Evolutionary conservation across 371 early-diverging fungal species (phyloP).

Genomic region (Enterocytospora artemiae): DNA sequence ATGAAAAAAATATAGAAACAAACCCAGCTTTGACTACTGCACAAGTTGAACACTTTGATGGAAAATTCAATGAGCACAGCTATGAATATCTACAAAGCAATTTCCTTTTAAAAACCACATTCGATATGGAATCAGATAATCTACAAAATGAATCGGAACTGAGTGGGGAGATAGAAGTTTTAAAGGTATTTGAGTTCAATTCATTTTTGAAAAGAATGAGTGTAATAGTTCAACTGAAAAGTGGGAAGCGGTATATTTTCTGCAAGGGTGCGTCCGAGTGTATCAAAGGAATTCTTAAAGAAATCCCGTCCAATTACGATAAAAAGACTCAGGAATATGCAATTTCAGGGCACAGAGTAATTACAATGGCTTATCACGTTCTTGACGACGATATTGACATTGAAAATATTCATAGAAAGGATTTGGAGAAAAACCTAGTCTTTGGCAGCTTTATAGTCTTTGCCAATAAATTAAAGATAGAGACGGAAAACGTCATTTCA

Average conservation of each 20-base stretch:
- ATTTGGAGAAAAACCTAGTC: constrained; percentile 60
- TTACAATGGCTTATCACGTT: constrained; percentile 52
- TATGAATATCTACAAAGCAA: too few species aligned
- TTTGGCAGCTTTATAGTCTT: constrained; percentile 91
- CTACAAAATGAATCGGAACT: constrained; percentile 72
- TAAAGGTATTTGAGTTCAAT: constrained; percentile 85
- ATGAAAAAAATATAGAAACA: too few species aligned
- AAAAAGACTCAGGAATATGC: constrained; percentile 39
- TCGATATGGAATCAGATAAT: constrained; percentile 81
- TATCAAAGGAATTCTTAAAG: constrained; percentile 30
- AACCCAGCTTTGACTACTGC: too few species aligned
- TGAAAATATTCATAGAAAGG: constrained; percentile 40
- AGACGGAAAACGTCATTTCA: constrained; percentile 68
- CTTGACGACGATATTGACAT: background rate
- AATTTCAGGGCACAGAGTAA: constrained; percentile 52
- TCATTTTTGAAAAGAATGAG: constrained; percentile 79
- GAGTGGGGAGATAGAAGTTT: constrained; percentile 51
- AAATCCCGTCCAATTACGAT: constrained; percentile 34
- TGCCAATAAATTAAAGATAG: constrained; percentile 90
- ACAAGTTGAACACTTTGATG: too few species aligned
- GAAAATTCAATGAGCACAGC: too few species aligned
- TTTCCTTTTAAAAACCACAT: too few species aligned
- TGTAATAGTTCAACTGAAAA: constrained; percentile 81
- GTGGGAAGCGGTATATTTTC: constrained; percentile 51
- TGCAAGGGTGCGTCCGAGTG: constrained; percentile 55